Conservation (phyloP, 805 yeast species). For the Metschnikowia baotianmanensis region DNA sequence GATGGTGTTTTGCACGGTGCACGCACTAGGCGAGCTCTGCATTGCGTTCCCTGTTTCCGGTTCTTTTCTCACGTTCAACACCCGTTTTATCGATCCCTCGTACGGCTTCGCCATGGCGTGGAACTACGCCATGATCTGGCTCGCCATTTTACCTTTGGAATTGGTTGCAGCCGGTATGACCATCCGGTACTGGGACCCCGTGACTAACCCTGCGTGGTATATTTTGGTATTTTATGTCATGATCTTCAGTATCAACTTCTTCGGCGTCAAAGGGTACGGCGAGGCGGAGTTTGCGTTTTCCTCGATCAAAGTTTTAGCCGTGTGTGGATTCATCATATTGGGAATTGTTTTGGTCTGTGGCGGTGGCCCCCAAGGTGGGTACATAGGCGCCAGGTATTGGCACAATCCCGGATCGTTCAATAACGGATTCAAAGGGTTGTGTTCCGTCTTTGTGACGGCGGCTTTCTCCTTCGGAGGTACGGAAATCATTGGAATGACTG, state of each 20-base stretch:
- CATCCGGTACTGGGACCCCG: constrained; percentile 49
- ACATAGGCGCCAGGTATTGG: constrained; percentile 39
- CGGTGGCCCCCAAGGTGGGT: constrained; percentile 41
- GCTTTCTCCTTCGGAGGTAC: constrained; percentile 43
- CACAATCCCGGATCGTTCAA: constrained; percentile 36
- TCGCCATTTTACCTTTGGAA: constrained; percentile 64
- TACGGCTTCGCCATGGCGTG: constrained; percentile 72
- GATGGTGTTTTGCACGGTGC: constrained; percentile 33
- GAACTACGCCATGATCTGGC: constrained; percentile 56
- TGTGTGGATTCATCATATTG: constrained; percentile 54
- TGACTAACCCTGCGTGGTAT: constrained; percentile 54
- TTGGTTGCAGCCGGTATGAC: constrained; percentile 60
- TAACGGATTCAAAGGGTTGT: constrained; percentile 35
- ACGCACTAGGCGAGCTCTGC: constrained; percentile 49
- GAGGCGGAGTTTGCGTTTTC: constrained; percentile 67
- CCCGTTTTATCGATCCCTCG: constrained; percentile 66
- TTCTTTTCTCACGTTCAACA: constrained; percentile 53
- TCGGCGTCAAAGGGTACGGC: constrained; percentile 32
- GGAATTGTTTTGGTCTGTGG: constrained; percentile 54
- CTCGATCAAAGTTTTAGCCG: constrained; percentile 58
- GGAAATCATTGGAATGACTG: constrained; percentile 39
- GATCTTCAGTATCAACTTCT: constrained; percentile 28
- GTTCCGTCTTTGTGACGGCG: constrained; percentile 39
- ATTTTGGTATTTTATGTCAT: constrained; percentile 53
- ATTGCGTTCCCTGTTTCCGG: constrained; percentile 52